Base-by-base conservation (phyloP, 2,329 filamentous ascomycete genomes). In the Escovopsis sp. region DNA sequence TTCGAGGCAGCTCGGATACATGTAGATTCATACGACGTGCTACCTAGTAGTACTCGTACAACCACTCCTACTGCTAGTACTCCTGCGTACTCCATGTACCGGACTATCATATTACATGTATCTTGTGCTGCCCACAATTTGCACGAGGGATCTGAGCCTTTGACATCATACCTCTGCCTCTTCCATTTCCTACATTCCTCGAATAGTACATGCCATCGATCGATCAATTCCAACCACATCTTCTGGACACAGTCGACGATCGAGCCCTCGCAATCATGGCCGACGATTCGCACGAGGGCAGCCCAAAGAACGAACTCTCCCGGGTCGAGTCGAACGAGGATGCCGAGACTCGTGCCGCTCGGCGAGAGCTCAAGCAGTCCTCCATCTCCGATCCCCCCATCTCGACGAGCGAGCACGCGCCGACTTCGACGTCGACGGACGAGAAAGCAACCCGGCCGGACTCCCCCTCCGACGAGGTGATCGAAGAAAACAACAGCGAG, bases 281-380 rank as follows among this genome's bases (percentile, higher is more conserved):
- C 43, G 62, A 65, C 51, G 58, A 63, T 40, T 47, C 50, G 37
- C 59, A 55, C 48, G 54, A 53, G 45, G 53, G 52, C 33, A 63
- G 57, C 50, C 61, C 62, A 39, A 59, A 54, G 41, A 50, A 46
- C 37, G 53, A 56, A 21, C 46, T 45, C 33, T 35, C 47, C 35
- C 48, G 47, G 34, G 44, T 56, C 41, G 55, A 59, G 38, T 48
- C 48, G 25, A 65, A 60, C 36, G 74, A 79, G 45, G 74, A 79
- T 51, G 68, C 70, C 26, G 72, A 73, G 48, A 79, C 74, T 28
- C 70, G 70, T 39, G 72, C 72, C 35, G 63, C 74, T 26, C 68
- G 74, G 41, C 68, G 76, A 47, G 74, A 79, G 55, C 63, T 79
- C 28, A 73, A 70, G 56, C 71, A 78, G 43, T 75, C 73, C 9